These are phyloP conservation scores for Saccharomyces pastorianus DNA, from an alignment of 1,139 yeast genomes.

Conservation along the genomic window DNA sequence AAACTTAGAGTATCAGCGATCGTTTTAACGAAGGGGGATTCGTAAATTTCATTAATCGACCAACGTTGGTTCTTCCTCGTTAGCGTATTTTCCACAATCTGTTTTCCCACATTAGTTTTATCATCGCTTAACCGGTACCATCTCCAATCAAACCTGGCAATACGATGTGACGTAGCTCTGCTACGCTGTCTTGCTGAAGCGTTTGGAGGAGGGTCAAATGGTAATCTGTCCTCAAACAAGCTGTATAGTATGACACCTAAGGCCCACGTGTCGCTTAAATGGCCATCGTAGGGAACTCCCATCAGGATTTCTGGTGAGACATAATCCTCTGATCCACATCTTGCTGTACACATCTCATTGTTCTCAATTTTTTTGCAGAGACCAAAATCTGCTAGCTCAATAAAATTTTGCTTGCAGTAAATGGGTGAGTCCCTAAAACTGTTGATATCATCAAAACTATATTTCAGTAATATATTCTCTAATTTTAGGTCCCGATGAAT, in stretches of 20 bases:
- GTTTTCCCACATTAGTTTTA: conserved; percentile 41
- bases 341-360: conserved; percentile 53
- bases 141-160: conserved; percentile 87
- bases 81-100: conserved; percentile 46
- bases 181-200: conserved; percentile 45
- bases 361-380: conserved; percentile 61
- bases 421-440: conserved; percentile 15
- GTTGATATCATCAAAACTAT: conserved; percentile 31
- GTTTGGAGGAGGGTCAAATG: conserved; percentile 70
- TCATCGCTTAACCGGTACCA: conserved; percentile 49
- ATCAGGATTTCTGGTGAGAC: conserved; percentile 87
- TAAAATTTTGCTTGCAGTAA: conserved; percentile 30
- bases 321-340: conserved; percentile 95
- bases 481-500: conserved; percentile 86
- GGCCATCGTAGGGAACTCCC: conserved; percentile 87
- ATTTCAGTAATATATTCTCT: conserved; percentile 62
- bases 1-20: conserved; percentile 8
- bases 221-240: conserved; percentile 73
- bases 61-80: conserved; percentile 47
- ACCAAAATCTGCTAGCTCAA: conserved; percentile 81
- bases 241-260: conserved; percentile 84
- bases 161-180: conserved; percentile 68
- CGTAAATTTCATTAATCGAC: conserved; percentile 34
- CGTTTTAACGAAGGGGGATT: conserved; percentile 32
- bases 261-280: conserved; percentile 89